Conservation (phyloP, 805 yeast genomes). For the Danielia reshetovae region DNA sequence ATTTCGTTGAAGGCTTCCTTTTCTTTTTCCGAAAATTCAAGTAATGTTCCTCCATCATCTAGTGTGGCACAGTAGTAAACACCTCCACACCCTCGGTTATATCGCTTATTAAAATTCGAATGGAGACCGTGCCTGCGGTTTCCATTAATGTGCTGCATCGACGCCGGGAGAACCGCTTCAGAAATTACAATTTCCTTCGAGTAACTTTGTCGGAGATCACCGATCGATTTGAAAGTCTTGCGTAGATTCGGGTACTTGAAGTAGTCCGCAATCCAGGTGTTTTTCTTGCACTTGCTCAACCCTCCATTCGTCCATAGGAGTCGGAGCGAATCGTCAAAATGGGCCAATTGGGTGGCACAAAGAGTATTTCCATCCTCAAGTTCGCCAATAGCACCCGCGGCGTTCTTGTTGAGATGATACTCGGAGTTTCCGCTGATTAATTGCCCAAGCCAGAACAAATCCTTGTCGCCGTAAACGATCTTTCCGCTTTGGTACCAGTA, state of each 20-base stretch:
- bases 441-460: constrained; percentile 30
- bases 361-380: constrained; percentile 10
- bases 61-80: constrained; percentile 13
- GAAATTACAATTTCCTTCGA: constrained; percentile 5
- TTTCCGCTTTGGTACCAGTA: constrained; percentile 18
- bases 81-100: constrained; percentile 13
- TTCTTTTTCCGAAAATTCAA: constrained; percentile 5
- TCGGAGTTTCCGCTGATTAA: constrained; percentile 17
- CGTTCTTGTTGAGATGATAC: constrained; percentile 17
- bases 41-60: constrained; percentile 9
- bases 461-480: constrained; percentile 24
- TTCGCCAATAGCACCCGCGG: constrained; percentile 22
- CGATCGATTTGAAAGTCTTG: constrained; percentile 6
- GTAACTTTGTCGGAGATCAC: constrained; percentile 7
- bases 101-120: constrained; percentile 8
- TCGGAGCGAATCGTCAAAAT: constrained; percentile 14
- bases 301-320: constrained; percentile 32
- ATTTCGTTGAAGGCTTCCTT: constrained; percentile 4
- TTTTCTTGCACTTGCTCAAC: constrained; percentile 20
- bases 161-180: constrained; percentile 12
- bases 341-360: constrained; percentile 27
- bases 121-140: constrained; percentile 1
- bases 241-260: constrained; percentile 8
- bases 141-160: constrained; percentile 7
- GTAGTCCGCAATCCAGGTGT: constrained; percentile 12